phyloP scores from a whole-genome alignment of 257 asterid species.

The Leonotis leonurus region DNA sequence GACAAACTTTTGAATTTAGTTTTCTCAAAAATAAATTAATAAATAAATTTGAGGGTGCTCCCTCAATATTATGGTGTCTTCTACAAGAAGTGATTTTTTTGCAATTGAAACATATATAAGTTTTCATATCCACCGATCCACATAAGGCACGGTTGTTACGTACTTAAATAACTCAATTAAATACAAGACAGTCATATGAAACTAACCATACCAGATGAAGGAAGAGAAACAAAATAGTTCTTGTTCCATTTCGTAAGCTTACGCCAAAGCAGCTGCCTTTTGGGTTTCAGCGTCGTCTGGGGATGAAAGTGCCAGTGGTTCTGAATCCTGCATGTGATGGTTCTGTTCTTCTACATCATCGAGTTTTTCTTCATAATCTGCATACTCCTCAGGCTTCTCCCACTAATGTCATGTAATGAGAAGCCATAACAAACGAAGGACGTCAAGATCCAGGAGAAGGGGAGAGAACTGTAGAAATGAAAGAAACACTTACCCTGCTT shows the following conservation, averaged over 20 bases:
- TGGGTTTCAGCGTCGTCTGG: conserved; percentile 30
- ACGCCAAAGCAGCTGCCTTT: conserved; percentile 15
- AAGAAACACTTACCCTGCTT: conserved; percentile 46
- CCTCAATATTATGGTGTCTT: not conserved
- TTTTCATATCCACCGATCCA: no score
- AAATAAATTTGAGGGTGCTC: no score
- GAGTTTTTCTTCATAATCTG: conserved; percentile 47
- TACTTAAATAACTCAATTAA: not conserved
- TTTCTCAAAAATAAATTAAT: no score
- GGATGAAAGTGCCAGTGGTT: conserved; percentile 22
- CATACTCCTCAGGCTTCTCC: conserved; percentile 82
- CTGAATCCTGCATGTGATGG: conserved; percentile 27
- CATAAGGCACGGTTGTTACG: not conserved
- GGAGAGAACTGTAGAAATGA: not conserved
- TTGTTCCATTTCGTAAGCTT: not conserved
- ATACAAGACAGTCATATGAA: conserved; percentile 8
- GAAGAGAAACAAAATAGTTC: not conserved
- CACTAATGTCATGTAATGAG: conserved; percentile 40
- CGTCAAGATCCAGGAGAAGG: not conserved
- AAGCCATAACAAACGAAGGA: conserved; percentile 20
- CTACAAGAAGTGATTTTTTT: not conserved
- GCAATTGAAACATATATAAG: not conserved
- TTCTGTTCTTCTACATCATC: conserved; percentile 38
- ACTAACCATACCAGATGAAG: conserved; percentile 19
- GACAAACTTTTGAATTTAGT: no score